These are phyloP conservation scores for Cladophialophora immunda DNA, from an alignment of 2,329 filamentous ascomycete species.

Conservation along the genomic window DNA sequence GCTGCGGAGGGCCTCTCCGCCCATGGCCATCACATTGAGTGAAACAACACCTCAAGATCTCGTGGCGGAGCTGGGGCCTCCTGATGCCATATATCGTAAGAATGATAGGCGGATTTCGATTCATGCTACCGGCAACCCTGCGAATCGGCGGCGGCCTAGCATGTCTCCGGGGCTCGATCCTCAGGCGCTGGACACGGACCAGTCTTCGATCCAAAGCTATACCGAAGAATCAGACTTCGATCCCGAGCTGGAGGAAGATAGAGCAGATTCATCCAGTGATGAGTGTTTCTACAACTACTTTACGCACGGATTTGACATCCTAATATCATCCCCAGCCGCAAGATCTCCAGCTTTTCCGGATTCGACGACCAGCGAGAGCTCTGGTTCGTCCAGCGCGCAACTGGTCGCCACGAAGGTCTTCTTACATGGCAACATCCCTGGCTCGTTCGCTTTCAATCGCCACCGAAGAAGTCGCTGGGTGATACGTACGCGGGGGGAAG, in stretches of 20 bases:
- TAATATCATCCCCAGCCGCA: constrained; percentile 79
- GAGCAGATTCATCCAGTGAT: constrained; percentile 58
- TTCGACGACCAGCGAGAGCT: constrained; percentile 15
- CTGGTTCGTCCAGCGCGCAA: constrained; percentile 58
- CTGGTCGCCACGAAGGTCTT: constrained; percentile 91
- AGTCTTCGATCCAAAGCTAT: constrained; percentile 75
- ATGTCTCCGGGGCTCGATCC: constrained; percentile 49
- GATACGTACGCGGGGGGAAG: constrained; percentile 61
- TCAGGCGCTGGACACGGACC: constrained; percentile 72
- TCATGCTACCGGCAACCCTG: constrained; percentile 68
- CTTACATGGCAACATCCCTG: constrained; percentile 91
- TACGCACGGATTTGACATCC: constrained; percentile 89
- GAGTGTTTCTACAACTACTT: constrained; percentile 97
- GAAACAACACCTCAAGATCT: constrained; percentile 93
- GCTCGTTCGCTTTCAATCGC: constrained; percentile 95
- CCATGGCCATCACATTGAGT: constrained; percentile 77
- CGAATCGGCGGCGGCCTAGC: constrained; percentile 44
- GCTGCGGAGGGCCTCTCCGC: constrained; percentile 71
- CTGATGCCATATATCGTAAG: constrained; percentile 92
- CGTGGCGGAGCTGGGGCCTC: constrained; percentile 87
- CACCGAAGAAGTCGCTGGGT: constrained; percentile 91
- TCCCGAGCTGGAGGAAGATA: constrained; percentile 65
- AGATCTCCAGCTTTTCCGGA: constrained; percentile 70
- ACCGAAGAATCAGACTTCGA: constrained; percentile 75
- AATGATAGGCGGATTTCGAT: constrained; percentile 89